Evolutionary conservation across 345 rosid species (phyloP).

Genomic region (Corymbia maculata): DNA sequence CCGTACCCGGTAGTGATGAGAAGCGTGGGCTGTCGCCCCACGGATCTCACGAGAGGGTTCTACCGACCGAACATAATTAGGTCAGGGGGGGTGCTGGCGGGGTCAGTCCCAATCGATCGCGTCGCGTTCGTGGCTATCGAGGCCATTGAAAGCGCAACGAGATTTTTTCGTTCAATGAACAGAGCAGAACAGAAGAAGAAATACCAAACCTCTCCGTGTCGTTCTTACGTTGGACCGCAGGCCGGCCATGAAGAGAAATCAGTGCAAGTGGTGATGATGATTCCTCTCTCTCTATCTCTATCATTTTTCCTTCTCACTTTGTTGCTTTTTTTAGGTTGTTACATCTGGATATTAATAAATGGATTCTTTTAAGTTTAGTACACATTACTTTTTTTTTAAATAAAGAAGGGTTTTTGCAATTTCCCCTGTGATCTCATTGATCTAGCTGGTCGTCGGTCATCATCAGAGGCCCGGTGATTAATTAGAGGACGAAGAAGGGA

Average conservation of each 20-base stretch:
- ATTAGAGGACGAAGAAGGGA: too few relatives aligned
- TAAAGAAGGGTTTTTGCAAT: not conserved
- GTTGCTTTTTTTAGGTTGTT: not conserved
- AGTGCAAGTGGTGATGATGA: not conserved
- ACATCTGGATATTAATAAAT: not conserved
- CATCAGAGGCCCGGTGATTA: too few relatives aligned
- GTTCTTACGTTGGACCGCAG: not conserved
- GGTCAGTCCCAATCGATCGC: not conserved
- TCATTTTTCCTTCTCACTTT: too few relatives aligned
- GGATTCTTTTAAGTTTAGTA: not conserved
- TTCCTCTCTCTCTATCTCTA: not conserved
- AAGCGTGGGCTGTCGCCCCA: not conserved
- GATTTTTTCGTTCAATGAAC: not conserved
- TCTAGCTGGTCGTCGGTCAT: too few relatives aligned
- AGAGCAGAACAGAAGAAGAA: not conserved
- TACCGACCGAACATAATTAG: not conserved
- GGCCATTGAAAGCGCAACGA: not conserved
- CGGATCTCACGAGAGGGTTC: not conserved
- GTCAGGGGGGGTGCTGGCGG: not conserved
- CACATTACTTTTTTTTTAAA: not conserved
- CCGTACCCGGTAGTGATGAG: not conserved
- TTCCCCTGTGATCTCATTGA: not conserved
- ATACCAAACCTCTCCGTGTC: not conserved
- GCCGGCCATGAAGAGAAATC: not conserved
- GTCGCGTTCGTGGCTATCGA: not conserved